Evolutionary conservation across 2,329 filamentous ascomycete genomes (phyloP).

Genomic region (Hymenoscyphus scutula): DNA sequence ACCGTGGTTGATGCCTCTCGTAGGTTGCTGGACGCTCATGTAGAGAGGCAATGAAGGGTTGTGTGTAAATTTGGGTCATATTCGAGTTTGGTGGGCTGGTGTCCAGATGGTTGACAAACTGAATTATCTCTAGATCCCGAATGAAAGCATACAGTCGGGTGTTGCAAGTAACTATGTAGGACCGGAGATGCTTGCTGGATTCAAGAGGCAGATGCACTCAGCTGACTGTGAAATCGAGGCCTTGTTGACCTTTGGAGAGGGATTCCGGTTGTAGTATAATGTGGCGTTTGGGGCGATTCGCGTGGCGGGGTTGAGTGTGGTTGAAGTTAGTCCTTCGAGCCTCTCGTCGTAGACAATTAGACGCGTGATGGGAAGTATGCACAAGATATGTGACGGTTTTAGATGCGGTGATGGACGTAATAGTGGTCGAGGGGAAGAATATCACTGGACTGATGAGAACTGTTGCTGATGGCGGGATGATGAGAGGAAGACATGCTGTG

Average conservation of each 20-base stretch:
- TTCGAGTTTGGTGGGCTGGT: conserved; percentile 15
- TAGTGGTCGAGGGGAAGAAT: background rate
- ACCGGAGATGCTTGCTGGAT: conserved; percentile 25
- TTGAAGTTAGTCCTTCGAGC: background rate
- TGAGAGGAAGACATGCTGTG: background rate
- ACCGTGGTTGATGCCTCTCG: conserved; percentile 21
- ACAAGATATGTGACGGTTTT: background rate
- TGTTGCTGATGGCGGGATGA: background rate
- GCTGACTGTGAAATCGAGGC: conserved; percentile 18
- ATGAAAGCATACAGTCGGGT: conserved; percentile 21
- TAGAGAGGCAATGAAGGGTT: conserved; percentile 24
- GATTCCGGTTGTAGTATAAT: conserved; percentile 1
- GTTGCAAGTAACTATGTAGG: conserved; percentile 29
- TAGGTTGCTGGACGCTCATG: conserved; percentile 23
- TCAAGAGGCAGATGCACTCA: conserved; percentile 28
- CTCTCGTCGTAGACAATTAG: background rate
- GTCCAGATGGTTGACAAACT: background rate
- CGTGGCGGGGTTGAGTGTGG: conserved; percentile 1
- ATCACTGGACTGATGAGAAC: background rate
- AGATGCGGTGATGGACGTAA: background rate
- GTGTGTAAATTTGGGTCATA: conserved; percentile 36
- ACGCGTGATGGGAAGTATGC: conserved; percentile 1
- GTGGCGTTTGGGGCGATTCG: conserved; percentile 3
- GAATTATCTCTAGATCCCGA: conserved; percentile 1
- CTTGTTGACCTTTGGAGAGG: background rate